Base-by-base conservation (phyloP, 352 stramenopile species). In the Pythium coloratum region DNA sequence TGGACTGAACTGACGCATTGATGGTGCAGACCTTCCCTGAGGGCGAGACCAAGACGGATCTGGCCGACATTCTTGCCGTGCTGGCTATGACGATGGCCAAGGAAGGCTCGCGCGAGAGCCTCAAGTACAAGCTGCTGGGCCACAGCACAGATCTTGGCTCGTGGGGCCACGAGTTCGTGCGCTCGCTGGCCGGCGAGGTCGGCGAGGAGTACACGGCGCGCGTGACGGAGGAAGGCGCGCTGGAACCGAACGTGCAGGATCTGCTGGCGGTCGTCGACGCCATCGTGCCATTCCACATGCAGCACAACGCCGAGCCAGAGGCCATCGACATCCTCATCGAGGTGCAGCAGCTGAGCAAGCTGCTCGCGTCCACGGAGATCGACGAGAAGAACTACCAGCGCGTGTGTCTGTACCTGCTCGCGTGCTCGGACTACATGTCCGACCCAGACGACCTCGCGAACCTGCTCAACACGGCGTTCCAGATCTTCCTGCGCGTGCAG, bases 141-240 rank as follows among this genome's bases (percentile, higher is more conserved):
- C 97, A 96, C 68, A 86, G 78, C 59, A 97, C 72, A 24, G 88
- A 98, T 28, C 80, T 99, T 0, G 96, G 96, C 20, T 91, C 86
- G 34, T 99, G 98, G 98, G 98, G 97, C 53, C 97, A 99, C 78
- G 98, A 99, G 78, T 99, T 99, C 76, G 92, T 99, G 49, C 91
- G 97, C 6, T 98, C 92, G 56, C 78, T 99, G 55, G 91, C 97
- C 7, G 98, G 97, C 24, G 97, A 99, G 83, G 98, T 99, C 44
- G 97, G 97, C 30, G 89, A 99, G 60, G 86, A 94, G 71, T 96
- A 94, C 79, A 91, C 88, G 38, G 84, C 84, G 36, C 83, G 88
- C 14, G 49, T 93, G 6, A 92, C 86, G 13, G 76, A 75, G 14
- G 82, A 87, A 20, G 69, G 59, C 18, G 72, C 60, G 1, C 54